Conservation (phyloP, 805 yeast genomes). For the Kuraishia cidri region DNA sequence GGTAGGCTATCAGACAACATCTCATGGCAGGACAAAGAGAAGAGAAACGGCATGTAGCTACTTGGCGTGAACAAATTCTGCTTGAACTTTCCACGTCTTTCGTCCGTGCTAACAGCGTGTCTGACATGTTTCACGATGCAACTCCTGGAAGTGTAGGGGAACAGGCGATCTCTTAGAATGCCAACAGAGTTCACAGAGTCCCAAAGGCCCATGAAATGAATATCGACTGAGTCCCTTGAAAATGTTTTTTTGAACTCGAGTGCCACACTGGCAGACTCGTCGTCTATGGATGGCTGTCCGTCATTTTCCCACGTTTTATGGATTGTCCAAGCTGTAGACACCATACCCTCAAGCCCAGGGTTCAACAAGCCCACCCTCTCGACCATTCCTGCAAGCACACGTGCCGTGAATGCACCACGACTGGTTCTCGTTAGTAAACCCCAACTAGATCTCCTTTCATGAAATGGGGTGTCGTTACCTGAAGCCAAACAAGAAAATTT, state of each 20-base stretch:
- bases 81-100: conserved; percentile 54
- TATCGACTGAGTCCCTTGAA: conserved; percentile 30
- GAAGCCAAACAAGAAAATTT: conserved; percentile 50
- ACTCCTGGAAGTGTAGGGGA: conserved; percentile 46
- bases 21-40: conserved; percentile 2
- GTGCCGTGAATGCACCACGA: conserved; percentile 60
- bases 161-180: conserved; percentile 42
- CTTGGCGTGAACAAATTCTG: conserved; percentile 43
- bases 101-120: conserved; percentile 63
- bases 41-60: conserved; percentile 22
- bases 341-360: conserved; percentile 46
- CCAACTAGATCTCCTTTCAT: not conserved
- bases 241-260: conserved; percentile 49
- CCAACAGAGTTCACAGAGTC: conserved; percentile 68
- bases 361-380: conserved; percentile 53
- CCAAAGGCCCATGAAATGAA: conserved; percentile 59
- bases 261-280: conserved; percentile 32
- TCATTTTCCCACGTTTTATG: conserved; percentile 53
- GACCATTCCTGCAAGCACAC: conserved; percentile 58
- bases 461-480: conserved; percentile 15
- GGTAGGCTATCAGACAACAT: not conserved
- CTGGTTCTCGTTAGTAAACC: conserved; percentile 6
- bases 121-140: conserved; percentile 48
- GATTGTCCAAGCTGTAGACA: conserved; percentile 52
- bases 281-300: conserved; percentile 43